phyloP scores from a whole-genome alignment of 2,329 filamentous ascomycete genomes.

The Ophiostoma ips region DNA sequence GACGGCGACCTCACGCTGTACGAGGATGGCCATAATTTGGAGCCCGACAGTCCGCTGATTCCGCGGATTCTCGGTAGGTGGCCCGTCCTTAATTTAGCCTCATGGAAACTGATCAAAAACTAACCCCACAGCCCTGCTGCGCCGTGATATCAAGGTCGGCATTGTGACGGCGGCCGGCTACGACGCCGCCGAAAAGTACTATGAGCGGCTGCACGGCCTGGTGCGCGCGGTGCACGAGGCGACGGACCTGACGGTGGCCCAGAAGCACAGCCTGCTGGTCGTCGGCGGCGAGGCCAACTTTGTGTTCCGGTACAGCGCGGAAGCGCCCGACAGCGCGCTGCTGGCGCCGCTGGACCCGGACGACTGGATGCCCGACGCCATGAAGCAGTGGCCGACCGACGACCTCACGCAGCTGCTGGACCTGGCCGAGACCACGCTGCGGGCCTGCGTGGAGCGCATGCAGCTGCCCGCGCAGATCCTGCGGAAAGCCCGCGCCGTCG shows the following conservation, averaged over 20 bases:
- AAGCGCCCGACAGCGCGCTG: slow-evolving; percentile 46
- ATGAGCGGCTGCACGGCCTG: slow-evolving; percentile 72
- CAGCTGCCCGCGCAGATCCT: slow-evolving; percentile 66
- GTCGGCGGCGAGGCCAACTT: slow-evolving; percentile 97
- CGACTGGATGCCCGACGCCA: slow-evolving; percentile 64
- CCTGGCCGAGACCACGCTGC: slow-evolving; percentile 70
- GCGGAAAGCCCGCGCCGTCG: slow-evolving; percentile 78
- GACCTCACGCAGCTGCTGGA: slow-evolving; percentile 75
- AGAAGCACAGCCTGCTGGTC: slow-evolving; percentile 71
- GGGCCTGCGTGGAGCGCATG: slow-evolving; percentile 68
- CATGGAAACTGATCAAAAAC: slow-evolving; percentile 12
- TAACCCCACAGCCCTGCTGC: slow-evolving; percentile 46
- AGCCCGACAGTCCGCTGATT: slow-evolving; percentile 65
- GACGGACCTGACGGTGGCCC: slow-evolving; percentile 40
- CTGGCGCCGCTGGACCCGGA: slow-evolving; percentile 52
- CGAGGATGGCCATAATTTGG: slow-evolving; percentile 71
- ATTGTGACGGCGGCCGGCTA: slow-evolving; percentile 97
- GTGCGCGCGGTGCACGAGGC: slow-evolving; percentile 55
- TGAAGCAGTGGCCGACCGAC: slow-evolving; percentile 60
- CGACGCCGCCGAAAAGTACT: slow-evolving; percentile 74
- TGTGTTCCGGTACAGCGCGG: slow-evolving; percentile 64
- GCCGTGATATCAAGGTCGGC: slow-evolving; percentile 67
- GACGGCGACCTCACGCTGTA: slow-evolving; percentile 97
- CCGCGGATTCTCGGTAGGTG: slow-evolving; percentile 37
- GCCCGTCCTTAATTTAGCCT: too few relatives aligned